Conservation (phyloP, 495 filamentous ascomycete species). For the Neurospora pannonica region DNA sequence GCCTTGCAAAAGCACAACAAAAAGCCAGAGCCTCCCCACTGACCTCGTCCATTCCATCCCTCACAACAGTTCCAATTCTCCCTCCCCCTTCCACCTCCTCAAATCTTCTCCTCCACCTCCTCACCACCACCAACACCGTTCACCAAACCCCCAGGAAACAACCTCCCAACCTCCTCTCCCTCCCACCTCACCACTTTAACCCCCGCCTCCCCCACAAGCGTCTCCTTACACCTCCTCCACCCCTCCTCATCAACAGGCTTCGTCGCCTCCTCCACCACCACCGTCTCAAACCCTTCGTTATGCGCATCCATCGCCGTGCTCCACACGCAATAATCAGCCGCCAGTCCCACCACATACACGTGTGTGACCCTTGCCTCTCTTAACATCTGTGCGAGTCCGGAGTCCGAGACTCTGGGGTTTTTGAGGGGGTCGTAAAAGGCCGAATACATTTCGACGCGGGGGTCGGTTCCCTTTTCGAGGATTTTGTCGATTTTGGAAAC, state of each 20-base stretch:
- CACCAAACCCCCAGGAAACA: slow-evolving; percentile 10
- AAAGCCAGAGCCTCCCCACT: neutral
- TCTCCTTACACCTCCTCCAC: slow-evolving; percentile 49
- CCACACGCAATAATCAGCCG: slow-evolving; percentile 85
- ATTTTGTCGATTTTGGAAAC: slow-evolving; percentile 46
- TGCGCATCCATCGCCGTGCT: slow-evolving; percentile 67
- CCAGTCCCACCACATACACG: slow-evolving; percentile 76
- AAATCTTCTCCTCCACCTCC: slow-evolving; percentile 26
- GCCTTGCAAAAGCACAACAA: neutral
- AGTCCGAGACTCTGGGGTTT: slow-evolving; percentile 45
- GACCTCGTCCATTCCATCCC: neutral
- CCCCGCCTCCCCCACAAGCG: slow-evolving; percentile 36
- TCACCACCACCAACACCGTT: slow-evolving; percentile 31
- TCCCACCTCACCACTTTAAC: slow-evolving; percentile 36
- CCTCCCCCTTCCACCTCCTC: neutral
- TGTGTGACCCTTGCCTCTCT: slow-evolving; percentile 52
- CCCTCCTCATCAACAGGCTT: slow-evolving; percentile 51
- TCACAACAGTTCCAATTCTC: neutral
- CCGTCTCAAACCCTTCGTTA: slow-evolving; percentile 65
- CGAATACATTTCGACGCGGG: slow-evolving; percentile 81
- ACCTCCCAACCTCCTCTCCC: slow-evolving; percentile 29
- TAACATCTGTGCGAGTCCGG: slow-evolving; percentile 50
- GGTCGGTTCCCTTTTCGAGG: slow-evolving; percentile 68
- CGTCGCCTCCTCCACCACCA: slow-evolving; percentile 70
- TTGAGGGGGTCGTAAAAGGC: slow-evolving; percentile 67